Percentiles rank a stretch among this genome's conserved stretches.
phyloP scores from a whole-genome alignment of 2,329 filamentous ascomycete species.

The Emmonsiellopsis sp. region DNA sequence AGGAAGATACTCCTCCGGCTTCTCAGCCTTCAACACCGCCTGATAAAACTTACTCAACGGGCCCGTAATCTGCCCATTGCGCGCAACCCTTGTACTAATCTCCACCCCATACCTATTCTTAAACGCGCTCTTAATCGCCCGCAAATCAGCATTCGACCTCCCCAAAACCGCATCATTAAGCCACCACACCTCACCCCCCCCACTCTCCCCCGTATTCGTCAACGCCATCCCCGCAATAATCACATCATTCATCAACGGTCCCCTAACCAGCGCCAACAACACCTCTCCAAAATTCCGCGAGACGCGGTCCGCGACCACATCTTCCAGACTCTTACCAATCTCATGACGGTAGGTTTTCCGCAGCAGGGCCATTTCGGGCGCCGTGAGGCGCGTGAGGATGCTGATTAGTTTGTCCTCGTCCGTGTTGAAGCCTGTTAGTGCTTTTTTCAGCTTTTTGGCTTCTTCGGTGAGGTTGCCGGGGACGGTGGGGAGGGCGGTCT shows the following conservation, averaged over 20 bases:
- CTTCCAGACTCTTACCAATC: conserved; percentile 42
- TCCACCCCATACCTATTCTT: conserved; percentile 53
- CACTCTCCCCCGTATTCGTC: conserved; percentile 49
- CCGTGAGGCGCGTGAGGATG: conserved; percentile 62
- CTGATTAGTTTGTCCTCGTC: conserved; percentile 70
- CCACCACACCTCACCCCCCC: no score
- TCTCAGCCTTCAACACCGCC: conserved; percentile 62
- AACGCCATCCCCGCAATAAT: conserved; percentile 58
- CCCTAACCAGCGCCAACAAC: conserved; percentile 28
- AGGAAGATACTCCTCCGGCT: conserved; percentile 62
- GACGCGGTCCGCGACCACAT: not conserved
- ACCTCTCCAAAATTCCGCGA: not conserved
- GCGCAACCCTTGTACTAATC: conserved; percentile 43
- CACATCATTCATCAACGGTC: conserved; percentile 66
- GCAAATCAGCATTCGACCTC: conserved; percentile 69
- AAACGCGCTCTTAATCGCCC: conserved; percentile 68
- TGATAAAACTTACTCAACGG: conserved; percentile 76
- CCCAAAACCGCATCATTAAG: conserved; percentile 71
- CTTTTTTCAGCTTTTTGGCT: conserved; percentile 62
- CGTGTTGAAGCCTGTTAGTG: conserved; percentile 92
- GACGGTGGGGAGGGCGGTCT: conserved; percentile 24
- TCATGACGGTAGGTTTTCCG: conserved; percentile 57
- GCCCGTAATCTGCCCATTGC: conserved; percentile 65
- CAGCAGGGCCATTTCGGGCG: conserved; percentile 64
- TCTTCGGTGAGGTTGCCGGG: conserved; percentile 59